Conservation (phyloP, 164 flowering plant genomes). For the Houttuynia cordata region DNA sequence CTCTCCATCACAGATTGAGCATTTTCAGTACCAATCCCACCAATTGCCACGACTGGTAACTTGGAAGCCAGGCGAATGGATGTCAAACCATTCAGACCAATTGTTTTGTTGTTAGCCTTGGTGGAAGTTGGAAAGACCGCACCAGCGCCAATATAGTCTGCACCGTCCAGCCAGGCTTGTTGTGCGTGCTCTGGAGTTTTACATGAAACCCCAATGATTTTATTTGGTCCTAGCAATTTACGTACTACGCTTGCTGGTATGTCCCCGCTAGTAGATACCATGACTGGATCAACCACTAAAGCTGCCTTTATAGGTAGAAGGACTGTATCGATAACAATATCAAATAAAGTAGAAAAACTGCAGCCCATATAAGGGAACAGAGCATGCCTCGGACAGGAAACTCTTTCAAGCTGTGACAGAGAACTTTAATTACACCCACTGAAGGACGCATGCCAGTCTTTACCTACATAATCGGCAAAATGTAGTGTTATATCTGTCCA, state of each 20-base stretch:
- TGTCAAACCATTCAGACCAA: constrained; percentile 71
- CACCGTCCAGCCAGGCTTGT: constrained; percentile 75
- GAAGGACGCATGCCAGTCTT: constrained; percentile 99
- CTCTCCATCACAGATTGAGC: constrained; percentile 52
- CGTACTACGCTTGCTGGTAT: constrained; percentile 59
- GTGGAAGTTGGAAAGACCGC: constrained; percentile 79
- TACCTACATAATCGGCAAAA: constrained; percentile 37
- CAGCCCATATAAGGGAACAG: background rate
- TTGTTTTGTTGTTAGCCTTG: constrained; percentile 62
- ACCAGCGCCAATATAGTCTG: constrained; percentile 93
- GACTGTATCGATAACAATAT: constrained; percentile 13
- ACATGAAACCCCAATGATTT: constrained; percentile 89
- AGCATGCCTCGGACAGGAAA: constrained; percentile 60
- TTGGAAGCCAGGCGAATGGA: constrained; percentile 56
- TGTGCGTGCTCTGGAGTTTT: constrained; percentile 80
- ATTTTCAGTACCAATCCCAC: constrained; percentile 71
- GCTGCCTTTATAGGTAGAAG: constrained; percentile 56
- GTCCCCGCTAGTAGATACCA: constrained; percentile 98
- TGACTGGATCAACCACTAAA: constrained; percentile 95
- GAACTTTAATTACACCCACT: constrained; percentile 44
- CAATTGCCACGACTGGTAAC: constrained; percentile 91
- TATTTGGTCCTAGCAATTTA: constrained; percentile 72
- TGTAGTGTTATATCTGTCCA: constrained; percentile 3
- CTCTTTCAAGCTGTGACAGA: constrained; percentile 40
- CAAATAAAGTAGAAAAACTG: background rate